Evolutionary conservation across 768 basidiomycete genomes (phyloP), one percentile per base, ranked within the genome.

Genomic region (Mycena alexandri): DNA sequence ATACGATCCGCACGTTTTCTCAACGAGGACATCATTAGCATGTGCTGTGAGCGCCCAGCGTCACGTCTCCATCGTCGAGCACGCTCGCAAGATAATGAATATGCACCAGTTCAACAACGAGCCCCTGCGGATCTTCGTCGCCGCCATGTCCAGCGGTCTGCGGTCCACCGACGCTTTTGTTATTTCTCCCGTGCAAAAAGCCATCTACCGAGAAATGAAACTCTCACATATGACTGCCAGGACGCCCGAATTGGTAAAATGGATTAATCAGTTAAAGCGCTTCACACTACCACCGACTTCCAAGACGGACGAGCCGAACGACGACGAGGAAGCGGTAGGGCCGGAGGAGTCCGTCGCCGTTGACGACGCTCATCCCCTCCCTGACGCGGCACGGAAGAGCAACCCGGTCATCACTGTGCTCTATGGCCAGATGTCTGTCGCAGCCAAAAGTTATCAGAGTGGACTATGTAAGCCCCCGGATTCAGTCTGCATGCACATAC

Each of bases 391-490:
- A 4, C 91, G 86, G 22, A 93, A 91, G 76, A 80, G 86, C 41
- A 95, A 92, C 70, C 91, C 94, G 0, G 78, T 92, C 36, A 83
- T 89, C 33, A 86, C 93, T 17, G 81, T 90, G 0, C 79, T 94
- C n/a, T 97, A 97, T 73, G 96, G 94, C 0, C 92, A 94, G 72
- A 86, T 94, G 62, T 92, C 93, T 73, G 85, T 94, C n/a, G 87
- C 90, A 2, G 91, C 93, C 14, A 93, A 90, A 79, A 95, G 93
- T 71, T 96, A 93, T 76, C 95, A 98, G 74, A 93, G 91, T 71
- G 93, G 95, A 8, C 89, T 96, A 62, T 96, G 96, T 97, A 71
- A 73, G 95, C 52, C 54, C 11, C 51, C 48, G 36, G 56, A 51
- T 22, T 22, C 2, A n/a, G 14, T 19, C 16, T 22, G 42, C n/a